Conservation (phyloP, 164 flowering plant species). For the Kingdonia uniflora region DNA sequence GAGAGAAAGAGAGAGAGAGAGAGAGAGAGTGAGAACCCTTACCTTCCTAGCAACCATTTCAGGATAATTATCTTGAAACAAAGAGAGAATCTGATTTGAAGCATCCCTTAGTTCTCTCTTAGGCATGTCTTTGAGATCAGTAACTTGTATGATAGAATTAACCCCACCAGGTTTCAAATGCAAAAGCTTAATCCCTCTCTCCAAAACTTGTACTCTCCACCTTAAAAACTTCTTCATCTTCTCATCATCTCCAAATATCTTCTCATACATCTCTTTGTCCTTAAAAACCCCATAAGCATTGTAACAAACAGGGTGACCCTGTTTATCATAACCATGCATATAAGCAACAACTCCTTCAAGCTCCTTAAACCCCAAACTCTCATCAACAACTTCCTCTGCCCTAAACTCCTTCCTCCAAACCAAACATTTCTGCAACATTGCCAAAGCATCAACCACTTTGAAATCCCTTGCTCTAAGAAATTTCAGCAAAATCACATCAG, state of each 20-base stretch:
- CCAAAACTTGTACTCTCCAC: conserved; percentile 97
- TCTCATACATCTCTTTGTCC: conserved; percentile 81
- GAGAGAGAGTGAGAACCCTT: not conserved
- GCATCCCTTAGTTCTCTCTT: conserved; percentile 91
- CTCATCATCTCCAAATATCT: conserved; percentile 79
- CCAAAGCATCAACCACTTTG: conserved; percentile 39
- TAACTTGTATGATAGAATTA: conserved; percentile 81
- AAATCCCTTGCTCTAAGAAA: conserved; percentile 90
- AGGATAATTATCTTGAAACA: conserved; percentile 96
- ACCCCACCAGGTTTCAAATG: conserved; percentile 90
- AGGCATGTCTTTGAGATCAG: conserved; percentile 95
- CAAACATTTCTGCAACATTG: conserved; percentile 58
- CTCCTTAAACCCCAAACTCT: conserved; percentile 77
- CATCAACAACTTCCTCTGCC: conserved; percentile 52
- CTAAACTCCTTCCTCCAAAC: conserved; percentile 71
- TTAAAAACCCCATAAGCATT: conserved; percentile 87
- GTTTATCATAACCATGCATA: conserved; percentile 63
- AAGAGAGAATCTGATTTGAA: conserved; percentile 70
- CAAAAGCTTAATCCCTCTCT: conserved; percentile 60
- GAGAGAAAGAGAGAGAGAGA: no score
- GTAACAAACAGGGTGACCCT: conserved; percentile 89
- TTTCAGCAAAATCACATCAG: conserved; percentile 76
- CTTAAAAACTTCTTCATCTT: conserved; percentile 68
- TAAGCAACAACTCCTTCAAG: conserved; percentile 77
- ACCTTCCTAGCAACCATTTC: conserved; percentile 98